These are phyloP conservation scores for Acephala macrosclerotiorum DNA, from an alignment of 2,329 filamentous ascomycete species.

Conservation along the genomic window DNA sequence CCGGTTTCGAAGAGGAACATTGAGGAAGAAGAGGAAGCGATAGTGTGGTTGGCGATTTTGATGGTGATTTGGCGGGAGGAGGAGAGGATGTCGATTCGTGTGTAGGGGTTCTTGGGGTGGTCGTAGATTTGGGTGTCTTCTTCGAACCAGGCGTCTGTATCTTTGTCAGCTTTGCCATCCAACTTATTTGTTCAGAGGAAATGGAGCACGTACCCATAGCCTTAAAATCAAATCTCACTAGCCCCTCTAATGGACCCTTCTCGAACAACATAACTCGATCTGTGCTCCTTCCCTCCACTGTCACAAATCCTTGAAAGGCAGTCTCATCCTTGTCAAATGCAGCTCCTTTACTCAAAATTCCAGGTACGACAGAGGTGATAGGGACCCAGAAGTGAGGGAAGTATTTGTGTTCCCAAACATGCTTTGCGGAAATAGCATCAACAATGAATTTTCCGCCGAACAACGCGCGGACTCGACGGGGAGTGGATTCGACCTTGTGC, in stretches of 20 bases:
- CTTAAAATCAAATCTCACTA: neutral
- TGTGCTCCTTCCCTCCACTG: neutral
- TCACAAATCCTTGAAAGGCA: neutral
- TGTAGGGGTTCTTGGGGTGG: slow-evolving; percentile 73
- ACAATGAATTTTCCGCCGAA: slow-evolving; percentile 38
- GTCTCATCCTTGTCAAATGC: neutral
- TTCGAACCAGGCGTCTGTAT: slow-evolving; percentile 54
- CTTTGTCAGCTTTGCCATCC: neutral
- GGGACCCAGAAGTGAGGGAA: slow-evolving; percentile 44
- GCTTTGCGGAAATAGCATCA: slow-evolving; percentile 48
- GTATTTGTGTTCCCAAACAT: slow-evolving; percentile 55
- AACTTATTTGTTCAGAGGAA: neutral
- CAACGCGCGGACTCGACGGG: slow-evolving; percentile 39
- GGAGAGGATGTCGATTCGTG: slow-evolving; percentile 66
- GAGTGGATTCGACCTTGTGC: slow-evolving; percentile 39
- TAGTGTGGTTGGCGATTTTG: slow-evolving; percentile 50
- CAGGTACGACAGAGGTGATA: slow-evolving; percentile 51
- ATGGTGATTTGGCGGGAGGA: slow-evolving; percentile 62
- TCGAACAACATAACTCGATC: slow-evolving; percentile 5
- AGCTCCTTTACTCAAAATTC: neutral
- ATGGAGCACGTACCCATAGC: neutral
- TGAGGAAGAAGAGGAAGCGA: slow-evolving; percentile 53
- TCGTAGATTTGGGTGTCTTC: slow-evolving; percentile 66
- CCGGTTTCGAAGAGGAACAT: slow-evolving; percentile 68
- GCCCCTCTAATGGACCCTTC: neutral